Evolutionary conservation across 768 basidiomycete species (phyloP), one percentile per base, ranked within the genome.

Genomic region (Podaxis sp.): DNA sequence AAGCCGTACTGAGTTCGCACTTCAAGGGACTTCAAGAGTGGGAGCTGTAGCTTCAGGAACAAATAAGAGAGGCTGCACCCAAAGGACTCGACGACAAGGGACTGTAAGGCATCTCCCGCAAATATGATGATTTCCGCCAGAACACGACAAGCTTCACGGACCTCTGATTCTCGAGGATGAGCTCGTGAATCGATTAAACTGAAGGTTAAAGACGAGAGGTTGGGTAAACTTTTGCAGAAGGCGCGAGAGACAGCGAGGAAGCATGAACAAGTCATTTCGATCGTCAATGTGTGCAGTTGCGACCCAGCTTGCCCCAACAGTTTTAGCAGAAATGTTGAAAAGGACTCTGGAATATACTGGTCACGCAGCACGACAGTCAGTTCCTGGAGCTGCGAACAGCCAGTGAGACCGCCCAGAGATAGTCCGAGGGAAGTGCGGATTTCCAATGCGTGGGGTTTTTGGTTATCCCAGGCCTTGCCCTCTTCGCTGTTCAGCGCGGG

Each of bases 311-410:
- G 10, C 7, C 49, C 46, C 68, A 69, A 70, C 5, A 70, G 33
- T 1, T 58, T 58, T 15, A 65, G 37, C 22, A 70, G 64, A 54
- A 69, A 73, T 1, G 56, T 48, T 41, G 55, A 50, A 60, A 72
- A 73, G 2, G 63, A 60, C 7, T 67, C 59, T 1, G 69, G 65
- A 17, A 68, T 57, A 38, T 56, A 41, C n/a, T 72, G 66, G 51
- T 73, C 72, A 51, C 68, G 64, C 22, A 75, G 56, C 12, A 69
- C 62, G 40, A 75, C 63, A 24, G 66, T 70, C 12, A 73, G 26
- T 46, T 70, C 65, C 10, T 65, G 66, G 30, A 72, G 64, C 20
- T 69, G 66, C 24, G 60, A 28, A 46, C 70, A 71, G 6, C 4
- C 17, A 8, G 58, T 60, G n/a, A 69, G 30, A 10, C 58, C 65